These are phyloP conservation scores for Aspergillus sp. DNA, from an alignment of 2,329 filamentous ascomycete species.

Conservation along the genomic window DNA sequence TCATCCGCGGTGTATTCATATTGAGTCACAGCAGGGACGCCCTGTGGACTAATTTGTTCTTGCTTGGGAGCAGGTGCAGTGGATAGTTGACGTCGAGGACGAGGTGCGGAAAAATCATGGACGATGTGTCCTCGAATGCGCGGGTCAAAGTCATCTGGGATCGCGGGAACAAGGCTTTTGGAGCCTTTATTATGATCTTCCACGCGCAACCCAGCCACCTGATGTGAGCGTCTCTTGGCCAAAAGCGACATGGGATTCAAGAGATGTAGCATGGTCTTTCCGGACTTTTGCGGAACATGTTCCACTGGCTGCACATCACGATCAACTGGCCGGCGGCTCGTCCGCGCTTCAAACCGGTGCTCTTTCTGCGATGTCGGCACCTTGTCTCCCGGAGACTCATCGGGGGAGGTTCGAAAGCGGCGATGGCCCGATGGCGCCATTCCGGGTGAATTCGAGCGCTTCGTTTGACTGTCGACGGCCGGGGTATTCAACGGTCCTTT, in stretches of 20 bases:
- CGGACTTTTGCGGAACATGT: constrained; percentile 31
- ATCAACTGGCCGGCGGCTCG: constrained; percentile 25
- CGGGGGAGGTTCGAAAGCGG: constrained; percentile 30
- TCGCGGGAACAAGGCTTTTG: constrained; percentile 49
- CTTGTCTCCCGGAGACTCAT: constrained; percentile 26
- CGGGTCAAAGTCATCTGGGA: constrained; percentile 63
- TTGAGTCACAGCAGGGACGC: constrained; percentile 17
- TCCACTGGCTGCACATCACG: constrained; percentile 32
- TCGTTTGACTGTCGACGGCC: constrained; percentile 24
- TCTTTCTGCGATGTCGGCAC: constrained; percentile 24
- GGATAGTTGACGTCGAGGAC: constrained; percentile 44
- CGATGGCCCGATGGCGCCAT: constrained; percentile 24
- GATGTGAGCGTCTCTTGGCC: constrained; percentile 56
- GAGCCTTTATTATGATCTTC: constrained; percentile 54
- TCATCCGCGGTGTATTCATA: constrained; percentile 1
- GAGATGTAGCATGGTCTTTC: constrained; percentile 55
- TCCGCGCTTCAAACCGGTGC: constrained; percentile 22
- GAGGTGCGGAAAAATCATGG: constrained; percentile 65
- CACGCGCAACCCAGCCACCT: constrained; percentile 47
- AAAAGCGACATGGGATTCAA: constrained; percentile 63
- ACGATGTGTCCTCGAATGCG: constrained; percentile 63
- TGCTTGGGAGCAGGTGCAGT: constrained; percentile 19
- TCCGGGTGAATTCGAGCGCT: constrained; percentile 27
- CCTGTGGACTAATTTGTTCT: constrained; percentile 11
- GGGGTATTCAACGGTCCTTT: constrained; percentile 28